Percentiles rank a stretch among this genome's conserved stretches.
Evolutionary conservation across 257 asterid genomes (phyloP).

Genomic region (Plantago ovata): DNA sequence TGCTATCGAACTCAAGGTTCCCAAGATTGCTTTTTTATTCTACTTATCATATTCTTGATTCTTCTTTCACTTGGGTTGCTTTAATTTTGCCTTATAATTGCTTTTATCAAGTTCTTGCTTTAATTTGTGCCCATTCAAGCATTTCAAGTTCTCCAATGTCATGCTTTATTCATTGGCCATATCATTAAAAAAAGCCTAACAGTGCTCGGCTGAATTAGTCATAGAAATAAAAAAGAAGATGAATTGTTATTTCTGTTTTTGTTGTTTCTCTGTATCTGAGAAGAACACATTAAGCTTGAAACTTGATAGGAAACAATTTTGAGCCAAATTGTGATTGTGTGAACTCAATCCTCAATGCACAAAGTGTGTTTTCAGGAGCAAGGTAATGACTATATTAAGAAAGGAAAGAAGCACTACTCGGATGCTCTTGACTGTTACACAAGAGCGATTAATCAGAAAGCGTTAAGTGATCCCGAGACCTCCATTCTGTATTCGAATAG

Average conservation of each 20-base stretch:
- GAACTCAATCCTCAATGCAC: background rate
- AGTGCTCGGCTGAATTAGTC: too few species aligned
- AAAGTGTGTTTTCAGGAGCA: constrained; percentile 51
- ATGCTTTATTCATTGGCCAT: background rate
- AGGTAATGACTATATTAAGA: constrained; percentile 78
- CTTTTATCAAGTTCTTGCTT: constrained; percentile 1
- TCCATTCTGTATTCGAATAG: constrained; percentile 73
- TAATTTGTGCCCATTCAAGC: background rate
- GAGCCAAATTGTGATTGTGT: background rate
- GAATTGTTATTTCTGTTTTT: too few species aligned
- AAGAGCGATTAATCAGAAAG: constrained; percentile 86
- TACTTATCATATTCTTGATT: background rate
- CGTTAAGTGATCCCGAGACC: constrained; percentile 58
- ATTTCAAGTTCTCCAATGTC: background rate
- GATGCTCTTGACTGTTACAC: constrained; percentile 93
- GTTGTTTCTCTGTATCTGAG: too few species aligned
- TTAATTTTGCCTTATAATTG: background rate
- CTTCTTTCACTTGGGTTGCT: background rate
- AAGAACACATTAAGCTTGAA: background rate
- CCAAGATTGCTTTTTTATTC: background rate
- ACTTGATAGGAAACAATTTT: background rate
- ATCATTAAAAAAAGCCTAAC: too few species aligned
- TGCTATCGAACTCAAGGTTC: constrained; percentile 84
- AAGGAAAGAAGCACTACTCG: constrained; percentile 73
- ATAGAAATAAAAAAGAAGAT: too few species aligned